Base-by-base conservation (phyloP, 192 early-diverging fungal genomes). In the Rhizophlyctis rosea region DNA sequence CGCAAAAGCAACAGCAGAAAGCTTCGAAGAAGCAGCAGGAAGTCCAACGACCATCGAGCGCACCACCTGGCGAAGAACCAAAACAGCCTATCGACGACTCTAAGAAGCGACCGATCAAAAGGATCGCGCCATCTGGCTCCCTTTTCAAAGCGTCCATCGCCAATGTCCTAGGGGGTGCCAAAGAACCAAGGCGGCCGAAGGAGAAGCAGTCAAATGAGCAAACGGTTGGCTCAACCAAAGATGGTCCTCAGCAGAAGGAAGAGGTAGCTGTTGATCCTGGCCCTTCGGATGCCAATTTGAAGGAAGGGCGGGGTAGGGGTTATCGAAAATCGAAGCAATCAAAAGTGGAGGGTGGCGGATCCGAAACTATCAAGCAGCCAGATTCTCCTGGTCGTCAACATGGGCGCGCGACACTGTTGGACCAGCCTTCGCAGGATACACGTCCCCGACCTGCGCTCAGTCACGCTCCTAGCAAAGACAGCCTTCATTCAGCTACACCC, bases 81-180 rank as follows among this genome's bases (percentile, higher is more conserved):
- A 44, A 44, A 13, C 7, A 7, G 39, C 9, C 39, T 7, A 18
- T 44, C 9, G 39, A 18, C 9, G 39, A 44, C 39, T 13, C 7
- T 7, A 44, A 44, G 39, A 44, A 44, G 39, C 9, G 18, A 44
- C 9, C 9, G 18, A 13, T 18, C 39, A 44, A 18, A 44, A 7
- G 39, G 9, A 34, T 47, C 11, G 63, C 53, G 14, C 62, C 62
- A 29, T 21, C 69, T 31, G 56, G 59, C 1, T 34, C 33, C n/a
- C 39, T 65, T 5, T 67, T 64, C 32, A 62, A 57, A 2, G 49
- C 72, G 27, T 59, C 65, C 9, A n/a, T 67, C 3, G 64, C 56
- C 52, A 57, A 54, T 9, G 65, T 50, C 5, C 44, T 65, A 5
- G 65, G 62, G 1, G 51, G 3, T 14, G 39, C 39, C 9, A 27